Evolutionary conservation across 2,329 filamentous ascomycete species (phyloP).

Genomic region (Colletotrichum salicis): DNA sequence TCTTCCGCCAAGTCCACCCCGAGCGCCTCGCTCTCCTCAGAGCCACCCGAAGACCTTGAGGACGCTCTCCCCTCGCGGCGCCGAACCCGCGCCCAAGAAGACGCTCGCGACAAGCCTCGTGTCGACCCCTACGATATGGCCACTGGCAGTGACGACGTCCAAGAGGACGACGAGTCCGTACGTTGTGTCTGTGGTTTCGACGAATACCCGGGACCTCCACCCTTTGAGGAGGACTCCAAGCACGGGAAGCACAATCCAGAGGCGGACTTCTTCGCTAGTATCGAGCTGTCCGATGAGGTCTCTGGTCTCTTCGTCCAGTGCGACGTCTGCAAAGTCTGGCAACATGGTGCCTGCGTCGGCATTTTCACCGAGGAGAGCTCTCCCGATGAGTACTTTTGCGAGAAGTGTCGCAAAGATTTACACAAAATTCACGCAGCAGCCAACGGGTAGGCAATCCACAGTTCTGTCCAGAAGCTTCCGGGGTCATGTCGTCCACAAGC

Average conservation of each 20-base stretch:
- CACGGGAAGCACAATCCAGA: conserved; percentile 67
- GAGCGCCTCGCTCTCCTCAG: conserved; percentile 77
- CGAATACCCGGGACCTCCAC: conserved; percentile 89
- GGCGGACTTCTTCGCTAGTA: conserved; percentile 65
- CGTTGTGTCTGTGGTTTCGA: conserved; percentile 94
- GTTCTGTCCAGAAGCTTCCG: conserved; percentile 16
- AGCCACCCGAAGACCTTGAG: conserved; percentile 73
- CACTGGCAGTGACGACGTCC: conserved; percentile 76
- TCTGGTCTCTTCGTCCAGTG: conserved; percentile 98
- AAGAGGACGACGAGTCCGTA: conserved; percentile 92
- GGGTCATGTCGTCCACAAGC: conserved; percentile 19
- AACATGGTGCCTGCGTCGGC: conserved; percentile 96
- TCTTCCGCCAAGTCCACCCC: conserved; percentile 81
- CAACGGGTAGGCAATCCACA: conserved; percentile 77
- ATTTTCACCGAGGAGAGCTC: conserved; percentile 94
- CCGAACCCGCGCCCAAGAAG: conserved; percentile 78
- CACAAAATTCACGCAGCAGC: conserved; percentile 84
- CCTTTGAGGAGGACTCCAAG: conserved; percentile 66
- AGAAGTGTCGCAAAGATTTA: conserved; percentile 90
- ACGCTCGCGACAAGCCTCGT: conserved; percentile 64
- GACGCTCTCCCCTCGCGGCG: conserved; percentile 79
- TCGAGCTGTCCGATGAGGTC: conserved; percentile 81
- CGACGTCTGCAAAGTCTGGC: conserved; percentile 98
- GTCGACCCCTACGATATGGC: conserved; percentile 61
- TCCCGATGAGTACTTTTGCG: conserved; percentile 98